Evolutionary conservation across 2,329 filamentous ascomycete species (phyloP), one percentile per base, ranked within the genome.

Genomic region (Neonectria magnoliae): DNA sequence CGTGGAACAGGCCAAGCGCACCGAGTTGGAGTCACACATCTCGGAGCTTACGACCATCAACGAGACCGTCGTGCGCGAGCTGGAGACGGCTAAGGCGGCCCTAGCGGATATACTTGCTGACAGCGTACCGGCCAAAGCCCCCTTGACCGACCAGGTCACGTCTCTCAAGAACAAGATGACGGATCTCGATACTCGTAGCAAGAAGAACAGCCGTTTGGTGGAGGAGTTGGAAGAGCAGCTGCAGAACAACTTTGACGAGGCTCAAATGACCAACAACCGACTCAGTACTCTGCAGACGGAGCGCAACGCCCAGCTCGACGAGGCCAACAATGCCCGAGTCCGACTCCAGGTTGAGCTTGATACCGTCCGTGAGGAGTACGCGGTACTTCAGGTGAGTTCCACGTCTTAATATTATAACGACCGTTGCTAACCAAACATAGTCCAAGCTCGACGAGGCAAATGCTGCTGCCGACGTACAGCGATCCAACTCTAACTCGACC

Each of bases 181-280:
- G 8, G 88, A 90, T 47, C 80, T 91, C 22, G 86, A 90, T 72
- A 83, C 78, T 45, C 85, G 85, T 81, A 97, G 97, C 84, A 91
- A 93, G 82, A 98, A 97, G 85, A 97, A 96, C 79, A 92, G 93
- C 45, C 90, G 93, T 22, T 84, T 99, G 13, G 93, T 99, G 9
- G 93, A 98, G 77, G 95, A 99, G 80, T 89, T 99, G 5, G 96
- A 99, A 80, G 95, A 98, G 73, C 96, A 99, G 79, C 89, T 99
- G 58, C 94, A 95, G 76, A 93, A 87, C 77, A 98, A 96, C 81
- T 99, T 94, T 79, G 96, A 99, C 75, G 93, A 97, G 77, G 94
- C 95, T 65, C 93, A 98, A 76, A 84, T 89, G 64, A 90, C 91
- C 13, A 94, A 88, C 78, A 97, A 97, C 81, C 90, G 95, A 58